These are phyloP conservation scores for Escovopsis sp. DNA, from an alignment of 2,329 filamentous ascomycete genomes.

Conservation along the genomic window DNA sequence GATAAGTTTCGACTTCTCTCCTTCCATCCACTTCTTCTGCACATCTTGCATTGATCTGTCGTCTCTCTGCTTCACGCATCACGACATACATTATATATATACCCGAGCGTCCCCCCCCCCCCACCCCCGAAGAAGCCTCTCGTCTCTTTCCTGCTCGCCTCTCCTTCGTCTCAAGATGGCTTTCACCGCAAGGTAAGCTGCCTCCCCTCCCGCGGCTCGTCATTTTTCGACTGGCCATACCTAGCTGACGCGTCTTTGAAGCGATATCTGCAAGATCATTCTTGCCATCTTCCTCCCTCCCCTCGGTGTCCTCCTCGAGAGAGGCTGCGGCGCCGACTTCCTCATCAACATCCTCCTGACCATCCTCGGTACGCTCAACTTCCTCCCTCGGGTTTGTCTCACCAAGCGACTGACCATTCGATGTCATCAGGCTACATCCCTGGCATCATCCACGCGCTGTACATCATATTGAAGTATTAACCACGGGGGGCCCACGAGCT, in stretches of 20 bases:
- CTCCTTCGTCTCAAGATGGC: conserved; percentile 29
- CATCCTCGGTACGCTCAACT: conserved; percentile 39
- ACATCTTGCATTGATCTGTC: too few relatives aligned
- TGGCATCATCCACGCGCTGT: conserved; percentile 85
- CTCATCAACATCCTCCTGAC: conserved; percentile 89
- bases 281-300: conserved; percentile 82
- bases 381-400: conserved; percentile 15
- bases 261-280: conserved; percentile 54
- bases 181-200: conserved; percentile 42
- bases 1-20: too few relatives aligned
- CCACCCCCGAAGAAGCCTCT: too few relatives aligned
- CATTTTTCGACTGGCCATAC: neutral
- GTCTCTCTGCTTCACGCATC: too few relatives aligned
- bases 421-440: conserved; percentile 42
- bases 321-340: conserved; percentile 73
- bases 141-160: neutral
- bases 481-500: neutral
- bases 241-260: conserved; percentile 9
- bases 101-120: too few relatives aligned
- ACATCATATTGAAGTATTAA: conserved; percentile 86
- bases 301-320: conserved; percentile 87
- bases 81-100: too few relatives aligned
- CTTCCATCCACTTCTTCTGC: too few relatives aligned
- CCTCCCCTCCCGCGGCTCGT: conserved; percentile 5
- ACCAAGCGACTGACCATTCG: neutral